Evolutionary conservation across 805 yeast genomes (phyloP), one percentile per base, ranked within the genome.

Genomic region (Isabelozyma rhagii): DNA sequence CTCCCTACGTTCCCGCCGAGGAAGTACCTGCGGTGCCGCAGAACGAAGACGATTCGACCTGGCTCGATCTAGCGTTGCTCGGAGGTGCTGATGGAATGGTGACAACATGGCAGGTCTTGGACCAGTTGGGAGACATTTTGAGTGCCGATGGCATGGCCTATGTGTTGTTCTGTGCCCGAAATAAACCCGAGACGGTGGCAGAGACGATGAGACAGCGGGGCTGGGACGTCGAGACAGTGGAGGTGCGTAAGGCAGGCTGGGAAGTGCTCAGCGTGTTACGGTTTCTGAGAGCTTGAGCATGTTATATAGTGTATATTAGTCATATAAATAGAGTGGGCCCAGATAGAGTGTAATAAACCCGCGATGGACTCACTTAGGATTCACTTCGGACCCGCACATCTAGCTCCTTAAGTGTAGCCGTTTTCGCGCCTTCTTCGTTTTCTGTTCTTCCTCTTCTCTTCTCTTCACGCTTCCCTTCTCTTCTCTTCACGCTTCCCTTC

Each of bases 1-100:
- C 99, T 0, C 99, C 99, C 0, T 94, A 94, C 62, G 99, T 94
- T 1, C 99, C 99, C 0, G 89, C 93, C 1, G 91, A 84, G 51
- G 61, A 60, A 0, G 87, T 89, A 0, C 97, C 98, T 0, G 60
- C 54, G 0, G 56, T 79, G 1, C 94, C 94, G 0, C 51, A 50
- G 0, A 42, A 58, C 3, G 50, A 45, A 7, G 79, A 75, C 8
- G 83, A 80, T 15, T 75, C 77, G 29, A 72, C 74, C 13, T 91
- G 97, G 97, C 73, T 94, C 0, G 97, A 93, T 62, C 68, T 93
- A 49, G 99, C 99, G 0, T 75, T 94, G 21, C 76, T 86, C 27
- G 99, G 99, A 0, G 99, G 99, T 0, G 71, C 73, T 8, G 85
- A 87, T 58, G 99, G 99, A 0, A 93, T 94, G 98, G 82, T 76